These are phyloP conservation scores for Backusella psychrophila DNA, from an alignment of 192 early-diverging fungal species.

Conservation along the genomic window DNA sequence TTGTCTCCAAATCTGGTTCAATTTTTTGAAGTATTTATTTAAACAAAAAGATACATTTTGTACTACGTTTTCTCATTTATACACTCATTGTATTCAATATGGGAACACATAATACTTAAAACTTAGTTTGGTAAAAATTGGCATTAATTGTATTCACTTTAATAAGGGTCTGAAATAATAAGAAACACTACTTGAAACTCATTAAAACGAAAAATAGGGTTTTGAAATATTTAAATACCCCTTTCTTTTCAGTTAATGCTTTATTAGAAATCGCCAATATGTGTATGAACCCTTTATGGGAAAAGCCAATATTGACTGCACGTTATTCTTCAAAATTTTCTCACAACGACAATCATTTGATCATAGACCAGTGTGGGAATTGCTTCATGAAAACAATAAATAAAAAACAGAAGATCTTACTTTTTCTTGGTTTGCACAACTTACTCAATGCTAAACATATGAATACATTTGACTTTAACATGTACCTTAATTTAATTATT, in stretches of 20 bases:
- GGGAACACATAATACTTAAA: neutral
- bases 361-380: neutral
- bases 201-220: neutral
- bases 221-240: neutral
- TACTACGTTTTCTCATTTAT: neutral
- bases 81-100: neutral
- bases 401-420: neutral
- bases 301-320: neutral
- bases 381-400: neutral
- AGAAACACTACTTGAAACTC: neutral
- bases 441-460: neutral
- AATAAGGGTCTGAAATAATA: neutral
- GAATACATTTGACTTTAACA: neutral
- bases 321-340: neutral
- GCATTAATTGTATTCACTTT: neutral
- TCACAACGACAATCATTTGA: slow-evolving; percentile 2
- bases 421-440: neutral
- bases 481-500: neutral
- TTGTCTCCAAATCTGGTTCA: slow-evolving; percentile 6
- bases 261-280: neutral
- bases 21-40: slow-evolving; percentile 4
- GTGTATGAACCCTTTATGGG: neutral
- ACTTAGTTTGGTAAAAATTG: neutral
- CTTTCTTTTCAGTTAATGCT: neutral
- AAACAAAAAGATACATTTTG: slow-evolving; percentile 8